These are phyloP conservation scores for Acorus calamus DNA, from an alignment of 106 monocot species.

Conservation along the genomic window DNA sequence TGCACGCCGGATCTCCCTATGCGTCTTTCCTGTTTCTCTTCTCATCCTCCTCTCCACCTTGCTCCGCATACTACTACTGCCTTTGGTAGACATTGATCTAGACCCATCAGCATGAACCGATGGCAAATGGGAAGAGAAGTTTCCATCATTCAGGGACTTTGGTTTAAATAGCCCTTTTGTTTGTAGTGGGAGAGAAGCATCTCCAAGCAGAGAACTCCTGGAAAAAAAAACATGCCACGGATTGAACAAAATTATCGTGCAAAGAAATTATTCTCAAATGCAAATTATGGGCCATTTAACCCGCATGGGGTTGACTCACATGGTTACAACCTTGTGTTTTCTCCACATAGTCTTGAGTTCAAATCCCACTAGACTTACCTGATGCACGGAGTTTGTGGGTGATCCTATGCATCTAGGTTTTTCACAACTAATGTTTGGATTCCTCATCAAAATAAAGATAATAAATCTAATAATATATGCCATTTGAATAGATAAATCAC, in stretches of 20 bases:
- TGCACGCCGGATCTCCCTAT: constrained; percentile 75
- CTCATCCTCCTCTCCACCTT: constrained; percentile 94
- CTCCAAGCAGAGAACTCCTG: constrained; percentile 2
- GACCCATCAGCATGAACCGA: constrained; percentile 12
- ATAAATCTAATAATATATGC: background rate
- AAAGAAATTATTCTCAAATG: background rate
- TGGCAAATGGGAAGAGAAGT: background rate
- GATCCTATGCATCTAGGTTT: too few species aligned
- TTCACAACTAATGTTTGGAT: too few species aligned
- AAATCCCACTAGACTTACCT: too few species aligned
- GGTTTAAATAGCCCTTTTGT: background rate
- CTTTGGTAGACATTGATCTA: constrained; percentile 54
- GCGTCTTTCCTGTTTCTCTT: constrained; percentile 84
- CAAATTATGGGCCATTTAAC: too few species aligned
- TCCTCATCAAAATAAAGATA: background rate
- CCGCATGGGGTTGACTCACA: too few species aligned
- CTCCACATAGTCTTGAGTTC: too few species aligned
- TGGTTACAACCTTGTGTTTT: too few species aligned
- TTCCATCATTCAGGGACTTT: background rate
- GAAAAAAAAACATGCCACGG: background rate
- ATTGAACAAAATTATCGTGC: background rate
- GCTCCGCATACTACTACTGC: constrained; percentile 71
- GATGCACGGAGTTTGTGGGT: too few species aligned
- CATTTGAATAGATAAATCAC: constrained; percentile 2
- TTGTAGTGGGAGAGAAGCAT: constrained; percentile 5